phyloP scores from a whole-genome alignment of 306 rosid genomes.

The apple (Malus domestica) region ASM211411v1 NC_041791.1:21622001-21622500 shows the following conservation, averaged over 20 bases:
- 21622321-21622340: slow-evolving; percentile 38
- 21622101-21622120: too few relatives aligned
- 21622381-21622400: slow-evolving; percentile 49
- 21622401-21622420: slow-evolving; percentile 57
- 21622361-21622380: slow-evolving; percentile 40
- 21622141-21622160: too few relatives aligned
- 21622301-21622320: slow-evolving; percentile 42
- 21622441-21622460: too few relatives aligned
- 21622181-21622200: background rate
- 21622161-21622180: too few relatives aligned
- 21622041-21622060: too few relatives aligned
- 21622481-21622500: too few relatives aligned
- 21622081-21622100: too few relatives aligned
- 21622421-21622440: slow-evolving; percentile 22
- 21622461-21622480: too few relatives aligned
- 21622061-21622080: too few relatives aligned
- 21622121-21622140: too few relatives aligned
- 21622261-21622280: slow-evolving; percentile 29
- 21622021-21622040: too few relatives aligned
- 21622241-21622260: slow-evolving; percentile 40
- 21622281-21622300: slow-evolving; percentile 36
- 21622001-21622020: too few relatives aligned
- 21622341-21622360: slow-evolving; percentile 28
- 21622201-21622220: slow-evolving; percentile 25
- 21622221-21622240: slow-evolving; percentile 47